Evolutionary conservation across 2,329 filamentous ascomycete species (phyloP).

Genomic region (Dactylellina leptospora): DNA sequence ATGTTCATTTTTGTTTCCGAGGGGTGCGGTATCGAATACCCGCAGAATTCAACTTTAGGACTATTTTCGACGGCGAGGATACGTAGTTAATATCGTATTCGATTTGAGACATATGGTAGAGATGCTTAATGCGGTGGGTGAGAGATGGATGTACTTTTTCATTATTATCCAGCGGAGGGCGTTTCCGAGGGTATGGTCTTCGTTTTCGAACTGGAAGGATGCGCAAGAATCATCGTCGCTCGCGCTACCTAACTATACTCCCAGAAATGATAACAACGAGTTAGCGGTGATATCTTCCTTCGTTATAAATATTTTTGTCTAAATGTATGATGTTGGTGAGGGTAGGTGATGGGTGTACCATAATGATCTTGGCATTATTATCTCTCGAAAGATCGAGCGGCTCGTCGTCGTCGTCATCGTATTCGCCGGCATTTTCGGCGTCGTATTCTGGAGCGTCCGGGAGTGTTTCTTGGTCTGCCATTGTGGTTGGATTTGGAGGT

Average conservation of each 20-base stretch:
- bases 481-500: slow-evolving; percentile 8
- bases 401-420: slow-evolving; percentile 42
- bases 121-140: too few species aligned
- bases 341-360: slow-evolving; percentile 12
- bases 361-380: slow-evolving; percentile 52
- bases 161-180: slow-evolving; percentile 94
- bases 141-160: slow-evolving; percentile 85
- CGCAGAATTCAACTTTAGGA: slow-evolving; percentile 96
- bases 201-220: slow-evolving; percentile 91
- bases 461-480: slow-evolving; percentile 51
- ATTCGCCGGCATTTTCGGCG: slow-evolving; percentile 30
- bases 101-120: not conserved
- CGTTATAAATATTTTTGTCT: not conserved
- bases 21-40: slow-evolving; percentile 96
- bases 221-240: slow-evolving; percentile 76
- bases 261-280: not conserved
- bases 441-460: slow-evolving; percentile 49
- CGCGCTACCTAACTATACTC: slow-evolving; percentile 77
- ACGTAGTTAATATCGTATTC: not conserved
- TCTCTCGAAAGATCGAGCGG: slow-evolving; percentile 43
- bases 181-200: slow-evolving; percentile 96
- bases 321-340: not conserved
- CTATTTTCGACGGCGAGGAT: slow-evolving; percentile 65
- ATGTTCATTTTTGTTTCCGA: slow-evolving; percentile 97
- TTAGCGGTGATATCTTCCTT: not conserved